phyloP scores from a whole-genome alignment of 257 asterid genomes.

The Solanum pinnatisectum region DNA sequence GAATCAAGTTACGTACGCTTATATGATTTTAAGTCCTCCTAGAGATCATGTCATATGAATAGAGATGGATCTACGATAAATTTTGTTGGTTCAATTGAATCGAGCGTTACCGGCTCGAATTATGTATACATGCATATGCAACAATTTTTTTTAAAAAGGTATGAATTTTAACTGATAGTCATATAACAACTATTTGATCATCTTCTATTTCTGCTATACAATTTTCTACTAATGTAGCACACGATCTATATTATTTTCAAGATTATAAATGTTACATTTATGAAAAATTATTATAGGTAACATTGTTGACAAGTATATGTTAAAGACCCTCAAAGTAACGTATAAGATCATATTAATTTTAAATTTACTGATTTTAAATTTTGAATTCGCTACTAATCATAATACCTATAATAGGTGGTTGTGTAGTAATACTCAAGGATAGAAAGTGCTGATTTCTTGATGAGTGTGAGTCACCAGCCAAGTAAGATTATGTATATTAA shows the following conservation, averaged over 20 bases:
- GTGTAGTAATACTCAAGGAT: background rate
- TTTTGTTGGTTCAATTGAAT: background rate
- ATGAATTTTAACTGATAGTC: background rate
- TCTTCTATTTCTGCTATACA: background rate
- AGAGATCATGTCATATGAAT: background rate
- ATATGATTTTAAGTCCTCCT: too few species aligned
- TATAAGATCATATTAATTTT: background rate
- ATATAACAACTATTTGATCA: background rate
- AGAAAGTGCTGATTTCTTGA: background rate
- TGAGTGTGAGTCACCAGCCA: too few species aligned
- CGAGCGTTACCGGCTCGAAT: background rate
- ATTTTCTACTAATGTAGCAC: background rate
- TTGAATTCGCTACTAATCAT: background rate
- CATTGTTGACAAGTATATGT: background rate
- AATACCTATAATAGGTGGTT: background rate
- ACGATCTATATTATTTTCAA: too few species aligned
- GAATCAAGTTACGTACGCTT: background rate
- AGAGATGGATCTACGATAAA: too few species aligned
- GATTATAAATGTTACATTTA: background rate
- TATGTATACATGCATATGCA: background rate
- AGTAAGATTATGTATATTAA: too few species aligned
- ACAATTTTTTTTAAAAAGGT: too few species aligned
- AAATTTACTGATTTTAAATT: background rate
- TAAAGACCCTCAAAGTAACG: background rate
- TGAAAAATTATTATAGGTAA: too few species aligned